These are phyloP conservation scores for Chytridium lagenaria DNA, from an alignment of 371 early-diverging fungal genomes.

Conservation along the genomic window DNA sequence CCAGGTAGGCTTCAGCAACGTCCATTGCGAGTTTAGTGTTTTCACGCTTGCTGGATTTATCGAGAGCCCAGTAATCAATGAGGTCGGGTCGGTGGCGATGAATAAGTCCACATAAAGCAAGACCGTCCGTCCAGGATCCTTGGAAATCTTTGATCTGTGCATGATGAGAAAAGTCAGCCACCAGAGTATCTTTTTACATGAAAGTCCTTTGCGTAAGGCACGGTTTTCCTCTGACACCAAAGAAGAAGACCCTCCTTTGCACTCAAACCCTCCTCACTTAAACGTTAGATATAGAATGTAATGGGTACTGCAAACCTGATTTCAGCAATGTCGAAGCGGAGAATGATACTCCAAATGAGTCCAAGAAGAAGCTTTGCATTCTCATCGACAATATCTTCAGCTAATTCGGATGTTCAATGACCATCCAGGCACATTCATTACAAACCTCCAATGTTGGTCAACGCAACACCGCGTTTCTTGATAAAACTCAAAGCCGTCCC, in stretches of 20 bases:
- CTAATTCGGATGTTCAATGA: not conserved
- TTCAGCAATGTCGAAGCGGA: constrained; percentile 93
- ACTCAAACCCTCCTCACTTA: constrained; percentile 88
- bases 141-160: constrained; percentile 50
- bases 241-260: constrained; percentile 82
- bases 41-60: constrained; percentile 78
- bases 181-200: not conserved
- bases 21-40: constrained; percentile 96
- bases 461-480: constrained; percentile 77
- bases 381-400: constrained; percentile 91
- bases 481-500: constrained; percentile 94
- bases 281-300: not conserved
- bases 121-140: constrained; percentile 86
- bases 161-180: not conserved
- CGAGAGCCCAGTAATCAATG: constrained; percentile 84
- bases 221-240: constrained; percentile 97
- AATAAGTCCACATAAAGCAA: constrained; percentile 96
- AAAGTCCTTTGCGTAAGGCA: constrained; percentile 69
- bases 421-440: constrained; percentile 5
- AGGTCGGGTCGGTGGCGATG: constrained; percentile 97
- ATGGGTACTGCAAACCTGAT: constrained; percentile 59
- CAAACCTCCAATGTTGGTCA: constrained; percentile 87
- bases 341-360: constrained; percentile 97
- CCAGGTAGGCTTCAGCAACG: constrained; percentile 86
- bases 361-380: constrained; percentile 96